phyloP scores from a whole-genome alignment of 2,329 filamentous ascomycete species.

The Pseudofabraea citricarpa region DNA sequence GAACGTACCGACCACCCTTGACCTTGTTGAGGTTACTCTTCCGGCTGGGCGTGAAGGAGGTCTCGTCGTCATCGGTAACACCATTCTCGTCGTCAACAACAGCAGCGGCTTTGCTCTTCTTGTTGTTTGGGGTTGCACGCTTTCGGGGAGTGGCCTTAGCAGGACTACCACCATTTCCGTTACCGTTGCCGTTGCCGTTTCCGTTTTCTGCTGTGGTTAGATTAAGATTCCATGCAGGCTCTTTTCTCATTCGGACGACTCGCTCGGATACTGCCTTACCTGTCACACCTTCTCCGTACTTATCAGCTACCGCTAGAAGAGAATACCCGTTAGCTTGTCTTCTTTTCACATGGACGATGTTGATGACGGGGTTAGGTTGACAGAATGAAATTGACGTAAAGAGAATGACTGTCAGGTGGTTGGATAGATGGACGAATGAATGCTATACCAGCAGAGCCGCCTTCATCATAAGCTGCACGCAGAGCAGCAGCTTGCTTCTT shows the following conservation, averaged over 20 bases:
- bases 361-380: slow-evolving; percentile 8
- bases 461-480: slow-evolving; percentile 2
- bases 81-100: slow-evolving; percentile 10
- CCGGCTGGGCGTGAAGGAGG: slow-evolving; percentile 11
- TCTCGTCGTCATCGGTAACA: slow-evolving; percentile 7
- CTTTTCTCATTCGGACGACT: slow-evolving; percentile 21
- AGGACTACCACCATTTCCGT: too few species aligned
- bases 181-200: background rate
- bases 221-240: slow-evolving; percentile 15
- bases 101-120: slow-evolving; percentile 6
- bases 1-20: slow-evolving; percentile 14
- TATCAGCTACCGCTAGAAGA: slow-evolving; percentile 20
- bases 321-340: slow-evolving; percentile 21
- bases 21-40: slow-evolving; percentile 19
- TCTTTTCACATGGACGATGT: slow-evolving; percentile 4
- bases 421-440: too few species aligned
- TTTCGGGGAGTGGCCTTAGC: slow-evolving; percentile 7
- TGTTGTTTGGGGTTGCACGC: background rate
- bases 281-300: slow-evolving; percentile 20
- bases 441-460: slow-evolving; percentile 11
- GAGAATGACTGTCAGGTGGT: too few species aligned
- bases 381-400: slow-evolving; percentile 12
- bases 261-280: slow-evolving; percentile 24
- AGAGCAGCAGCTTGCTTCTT: slow-evolving; percentile 21
- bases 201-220: slow-evolving; percentile 12